Conservation (phyloP, 1,139 yeast species). For the Nematodospora anomalae region DNA sequence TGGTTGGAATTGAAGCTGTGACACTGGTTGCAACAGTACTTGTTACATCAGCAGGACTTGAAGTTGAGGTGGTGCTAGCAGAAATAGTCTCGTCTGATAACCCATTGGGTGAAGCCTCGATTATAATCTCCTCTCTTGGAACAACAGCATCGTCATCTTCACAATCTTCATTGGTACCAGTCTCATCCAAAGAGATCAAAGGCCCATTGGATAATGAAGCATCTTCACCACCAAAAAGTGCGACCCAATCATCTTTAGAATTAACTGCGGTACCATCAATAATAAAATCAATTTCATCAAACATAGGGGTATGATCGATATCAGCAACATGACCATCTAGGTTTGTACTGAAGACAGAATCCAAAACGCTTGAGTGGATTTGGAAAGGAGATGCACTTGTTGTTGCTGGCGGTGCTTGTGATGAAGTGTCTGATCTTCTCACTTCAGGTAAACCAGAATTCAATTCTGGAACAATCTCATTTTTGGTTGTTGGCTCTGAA, state of each 20-base stretch:
- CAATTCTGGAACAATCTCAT: constrained; percentile 9
- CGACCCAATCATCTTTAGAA: constrained; percentile 57
- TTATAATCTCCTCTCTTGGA: constrained; percentile 23
- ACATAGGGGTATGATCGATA: constrained; percentile 60
- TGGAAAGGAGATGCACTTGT: constrained; percentile 42
- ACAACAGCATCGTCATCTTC: constrained; percentile 15
- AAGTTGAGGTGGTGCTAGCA: constrained; percentile 13
- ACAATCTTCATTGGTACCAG: constrained; percentile 4
- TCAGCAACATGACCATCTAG: constrained; percentile 39
- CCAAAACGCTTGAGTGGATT: constrained; percentile 59
- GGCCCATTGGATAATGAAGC: constrained; percentile 11
- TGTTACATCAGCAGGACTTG: constrained; percentile 10
- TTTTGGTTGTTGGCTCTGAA: constrained; percentile 2
- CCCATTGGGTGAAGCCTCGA: constrained; percentile 14
- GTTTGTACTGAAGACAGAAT: constrained; percentile 57
- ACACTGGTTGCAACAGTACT: constrained; percentile 11
- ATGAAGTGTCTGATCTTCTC: constrained; percentile 9
- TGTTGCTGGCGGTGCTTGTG: no score
- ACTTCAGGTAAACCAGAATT: constrained; percentile 9
- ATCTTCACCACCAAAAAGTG: constrained; percentile 53
- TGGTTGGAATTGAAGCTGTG: constrained; percentile 11
- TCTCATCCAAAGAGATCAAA: constrained; percentile 12
- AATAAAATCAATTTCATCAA: constrained; percentile 53
- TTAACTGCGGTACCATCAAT: constrained; percentile 48
- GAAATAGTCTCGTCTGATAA: constrained; percentile 16